These are phyloP conservation scores for Clavispora santaluciae DNA, from an alignment of 805 yeast species.

Conservation along the genomic window DNA sequence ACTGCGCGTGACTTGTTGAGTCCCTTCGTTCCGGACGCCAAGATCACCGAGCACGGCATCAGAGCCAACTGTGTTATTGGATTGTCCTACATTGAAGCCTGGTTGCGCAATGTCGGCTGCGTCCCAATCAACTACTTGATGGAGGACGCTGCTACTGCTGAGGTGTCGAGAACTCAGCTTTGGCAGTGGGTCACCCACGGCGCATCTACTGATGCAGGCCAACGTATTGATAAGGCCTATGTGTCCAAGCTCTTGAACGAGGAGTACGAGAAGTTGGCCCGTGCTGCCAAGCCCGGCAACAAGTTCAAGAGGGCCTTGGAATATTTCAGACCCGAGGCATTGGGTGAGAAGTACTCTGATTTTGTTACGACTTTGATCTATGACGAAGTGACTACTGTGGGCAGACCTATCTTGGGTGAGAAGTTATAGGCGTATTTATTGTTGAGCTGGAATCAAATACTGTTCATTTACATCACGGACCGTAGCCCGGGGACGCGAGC, in stretches of 20 bases:
- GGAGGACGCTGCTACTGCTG: slow-evolving; percentile 92
- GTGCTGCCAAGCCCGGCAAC: slow-evolving; percentile 51
- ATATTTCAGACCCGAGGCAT: slow-evolving; percentile 67
- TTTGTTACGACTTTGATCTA: slow-evolving; percentile 73
- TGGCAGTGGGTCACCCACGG: slow-evolving; percentile 82
- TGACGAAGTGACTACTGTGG: slow-evolving; percentile 61
- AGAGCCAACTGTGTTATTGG: slow-evolving; percentile 71
- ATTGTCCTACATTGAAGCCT: slow-evolving; percentile 75
- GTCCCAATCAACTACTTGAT: slow-evolving; percentile 79
- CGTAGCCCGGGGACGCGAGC: no score
- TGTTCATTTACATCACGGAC: no score
- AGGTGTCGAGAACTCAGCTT: slow-evolving; percentile 76
- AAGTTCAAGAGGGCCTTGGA: slow-evolving; percentile 66
- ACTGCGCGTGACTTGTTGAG: slow-evolving; percentile 57
- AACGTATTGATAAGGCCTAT: slow-evolving; percentile 54
- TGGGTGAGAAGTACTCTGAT: slow-evolving; percentile 68
- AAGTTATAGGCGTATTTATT: slow-evolving; percentile 27
- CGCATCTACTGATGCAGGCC: slow-evolving; percentile 55
- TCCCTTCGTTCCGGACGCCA: slow-evolving; percentile 58
- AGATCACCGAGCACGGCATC: slow-evolving; percentile 67
- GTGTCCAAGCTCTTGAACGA: slow-evolving; percentile 54
- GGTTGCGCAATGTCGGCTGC: slow-evolving; percentile 82
- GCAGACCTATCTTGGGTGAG: slow-evolving; percentile 39
- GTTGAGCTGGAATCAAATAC: background rate
- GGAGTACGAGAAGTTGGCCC: slow-evolving; percentile 51